phyloP scores from a whole-genome alignment of 257 asterid species.

The Scutellaria baicalensis region DNA sequence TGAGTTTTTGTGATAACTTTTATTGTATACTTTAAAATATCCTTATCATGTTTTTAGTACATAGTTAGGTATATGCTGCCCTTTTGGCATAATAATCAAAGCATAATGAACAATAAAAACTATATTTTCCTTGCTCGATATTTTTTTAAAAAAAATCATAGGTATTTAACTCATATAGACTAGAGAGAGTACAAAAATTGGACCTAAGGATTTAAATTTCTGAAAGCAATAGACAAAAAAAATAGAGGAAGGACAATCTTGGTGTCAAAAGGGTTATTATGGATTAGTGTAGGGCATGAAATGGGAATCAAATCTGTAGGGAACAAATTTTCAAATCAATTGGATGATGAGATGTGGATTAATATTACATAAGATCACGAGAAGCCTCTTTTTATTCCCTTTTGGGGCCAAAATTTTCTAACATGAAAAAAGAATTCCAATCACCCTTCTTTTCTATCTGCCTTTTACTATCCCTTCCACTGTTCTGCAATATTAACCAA shows the following conservation, averaged over 20 bases:
- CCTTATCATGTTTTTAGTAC: too few species aligned
- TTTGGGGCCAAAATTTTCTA: too few species aligned
- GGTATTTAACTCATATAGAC: background rate
- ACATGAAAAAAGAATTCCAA: background rate
- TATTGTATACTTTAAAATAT: too few species aligned
- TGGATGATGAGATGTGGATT: conserved; percentile 14
- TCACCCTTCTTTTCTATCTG: background rate
- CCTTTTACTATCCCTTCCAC: background rate
- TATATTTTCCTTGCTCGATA: too few species aligned
- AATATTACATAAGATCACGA: conserved; percentile 17
- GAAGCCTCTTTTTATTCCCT: conserved; percentile 8
- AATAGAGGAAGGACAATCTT: background rate
- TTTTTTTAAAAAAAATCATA: too few species aligned
- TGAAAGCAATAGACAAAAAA: background rate
- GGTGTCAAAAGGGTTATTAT: conserved; percentile 22
- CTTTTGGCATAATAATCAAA: too few species aligned
- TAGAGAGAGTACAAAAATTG: background rate
- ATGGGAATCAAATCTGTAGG: conserved; percentile 6
- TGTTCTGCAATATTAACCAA: too few species aligned
- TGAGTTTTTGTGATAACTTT: too few species aligned
- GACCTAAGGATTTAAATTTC: background rate
- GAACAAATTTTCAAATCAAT: conserved; percentile 22
- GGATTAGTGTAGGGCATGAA: conserved; percentile 8
- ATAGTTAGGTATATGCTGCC: too few species aligned
- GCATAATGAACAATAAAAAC: too few species aligned